A percentile compares a stretch with the other conserved stretches of the same genome.
Conservation (phyloP, 2,329 filamentous ascomycete genomes). For the Calonectria honghensis region DNA sequence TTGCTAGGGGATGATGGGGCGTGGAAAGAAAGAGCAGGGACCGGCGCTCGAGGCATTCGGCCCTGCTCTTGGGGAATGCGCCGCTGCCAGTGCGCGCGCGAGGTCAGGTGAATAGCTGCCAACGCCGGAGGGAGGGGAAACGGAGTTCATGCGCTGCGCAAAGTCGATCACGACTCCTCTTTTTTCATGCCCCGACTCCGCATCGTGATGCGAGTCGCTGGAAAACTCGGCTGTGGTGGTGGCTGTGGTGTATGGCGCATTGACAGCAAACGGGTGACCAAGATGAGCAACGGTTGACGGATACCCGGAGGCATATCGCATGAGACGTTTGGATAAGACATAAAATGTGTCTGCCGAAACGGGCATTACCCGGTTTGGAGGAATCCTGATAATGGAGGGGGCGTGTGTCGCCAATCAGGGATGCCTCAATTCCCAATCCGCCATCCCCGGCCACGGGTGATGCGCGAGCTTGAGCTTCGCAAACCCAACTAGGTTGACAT, state of each 20-base stretch:
- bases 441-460: slow-evolving; percentile 28
- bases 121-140: neutral
- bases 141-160: slow-evolving; percentile 32
- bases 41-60: slow-evolving; percentile 36
- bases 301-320: slow-evolving; percentile 8
- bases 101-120: neutral
- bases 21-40: slow-evolving; percentile 19
- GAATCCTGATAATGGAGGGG: neutral
- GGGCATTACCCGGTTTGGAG: slow-evolving; percentile 8
- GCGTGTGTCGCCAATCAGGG: neutral
- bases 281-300: neutral
- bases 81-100: slow-evolving; percentile 5
- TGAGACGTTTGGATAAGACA: slow-evolving; percentile 1
- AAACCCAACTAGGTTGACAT: neutral
- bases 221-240: neutral
- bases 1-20: neutral
- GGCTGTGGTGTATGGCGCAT: neutral
- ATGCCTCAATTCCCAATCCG: slow-evolving; percentile 17
- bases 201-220: neutral
- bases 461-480: slow-evolving; percentile 20
- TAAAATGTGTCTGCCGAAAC: neutral
- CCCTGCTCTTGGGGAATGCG: slow-evolving; percentile 30
- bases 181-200: neutral
- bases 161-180: slow-evolving; percentile 28
- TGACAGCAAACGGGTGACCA: neutral